Evolutionary conservation across 2,329 filamentous ascomycete species (phyloP), one percentile per base, ranked within the genome.

Genomic region (Trichoderma harzianum): DNA sequence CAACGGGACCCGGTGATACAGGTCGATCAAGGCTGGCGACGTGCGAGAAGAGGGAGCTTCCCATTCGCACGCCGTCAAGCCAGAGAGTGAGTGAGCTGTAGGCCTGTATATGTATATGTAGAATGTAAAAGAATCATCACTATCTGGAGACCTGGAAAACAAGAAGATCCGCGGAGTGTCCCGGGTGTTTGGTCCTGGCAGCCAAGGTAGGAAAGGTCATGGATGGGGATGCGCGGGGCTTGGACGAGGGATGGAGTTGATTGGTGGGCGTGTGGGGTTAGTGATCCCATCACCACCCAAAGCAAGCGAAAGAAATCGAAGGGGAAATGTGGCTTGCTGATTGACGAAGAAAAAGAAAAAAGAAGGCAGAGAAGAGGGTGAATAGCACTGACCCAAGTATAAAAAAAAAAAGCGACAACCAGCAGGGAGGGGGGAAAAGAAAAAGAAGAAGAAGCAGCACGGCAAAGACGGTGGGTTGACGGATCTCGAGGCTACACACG

Each of bases 401-500:
- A 43, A 68, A 68, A 24, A 64, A n/a, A n/a, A n/a, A n/a, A n/a
- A n/a, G n/a, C n/a, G n/a, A n/a, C n/a, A n/a, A n/a, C n/a, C n/a
- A n/a, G n/a, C 24, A n/a, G 53, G 57, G 26, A 58, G 12, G 24
- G 24, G 24, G 10, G 24, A 58, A 18, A 32, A 24, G 51, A 64
- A 47, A 36, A 63, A 39, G 24, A 53, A n/a, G 36, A 39, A 63
- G 32, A 53, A 18, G 14, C 24, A 7, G n/a, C 21, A 30, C 39
- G 63, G n/a, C 18, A 26, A 39, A 30, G 28, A 53, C 24, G 66
- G 66, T 68, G 65, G 65, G 65, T 34, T 70, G 67, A 73, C 70
- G 70, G 74, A 67, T 76, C 72, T 75, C 73, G 76, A 76, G 77
- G 79, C 80, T 81, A 80, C 79, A 81, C 80, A 82, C 79, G 81